These are phyloP conservation scores for Rhizophora mangle DNA, from an alignment of 345 rosid species.

Conservation along the genomic window DNA sequence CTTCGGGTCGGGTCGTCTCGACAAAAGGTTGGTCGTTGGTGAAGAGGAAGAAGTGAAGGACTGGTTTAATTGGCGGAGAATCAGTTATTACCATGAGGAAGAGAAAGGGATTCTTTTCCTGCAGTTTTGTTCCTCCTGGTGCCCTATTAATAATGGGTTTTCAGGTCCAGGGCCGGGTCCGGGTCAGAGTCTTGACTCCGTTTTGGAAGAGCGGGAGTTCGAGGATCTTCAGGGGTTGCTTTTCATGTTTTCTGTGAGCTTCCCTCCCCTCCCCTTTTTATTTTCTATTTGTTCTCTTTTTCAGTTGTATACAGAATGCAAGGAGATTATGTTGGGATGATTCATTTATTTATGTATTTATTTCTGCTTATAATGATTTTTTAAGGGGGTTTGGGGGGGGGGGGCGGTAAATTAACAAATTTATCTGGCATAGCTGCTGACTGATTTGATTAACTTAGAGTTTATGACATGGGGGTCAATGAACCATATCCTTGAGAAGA, in stretches of 20 bases:
- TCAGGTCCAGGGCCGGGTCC: conserved; percentile 26
- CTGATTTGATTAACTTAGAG: too few relatives aligned
- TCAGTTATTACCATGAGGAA: conserved; percentile 61
- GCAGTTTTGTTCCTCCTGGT: conserved; percentile 56
- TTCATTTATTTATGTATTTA: too few relatives aligned
- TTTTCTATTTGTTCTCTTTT: background rate
- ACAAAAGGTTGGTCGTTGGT: conserved; percentile 33
- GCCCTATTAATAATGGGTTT: conserved; percentile 38
- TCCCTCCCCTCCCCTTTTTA: background rate
- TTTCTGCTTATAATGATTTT: too few relatives aligned
- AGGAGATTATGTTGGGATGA: too few relatives aligned
- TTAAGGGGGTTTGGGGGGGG: too few relatives aligned
- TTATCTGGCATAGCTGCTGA: too few relatives aligned
- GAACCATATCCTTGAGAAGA: too few relatives aligned
- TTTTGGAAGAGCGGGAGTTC: conserved; percentile 57
- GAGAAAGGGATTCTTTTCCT: conserved; percentile 63
- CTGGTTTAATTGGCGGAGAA: conserved; percentile 64
- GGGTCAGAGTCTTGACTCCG: conserved; percentile 45
- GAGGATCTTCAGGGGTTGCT: conserved; percentile 85
- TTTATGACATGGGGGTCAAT: too few relatives aligned
- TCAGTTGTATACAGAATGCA: background rate
- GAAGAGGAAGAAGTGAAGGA: conserved; percentile 43
- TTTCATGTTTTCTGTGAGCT: conserved; percentile 86
- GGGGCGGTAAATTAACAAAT: too few relatives aligned
- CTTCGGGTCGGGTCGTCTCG: conserved; percentile 63